Evolutionary conservation across 2,329 filamentous ascomycete species (phyloP).

Genomic region (Nothophaeocryptopus gaeumannii): DNA sequence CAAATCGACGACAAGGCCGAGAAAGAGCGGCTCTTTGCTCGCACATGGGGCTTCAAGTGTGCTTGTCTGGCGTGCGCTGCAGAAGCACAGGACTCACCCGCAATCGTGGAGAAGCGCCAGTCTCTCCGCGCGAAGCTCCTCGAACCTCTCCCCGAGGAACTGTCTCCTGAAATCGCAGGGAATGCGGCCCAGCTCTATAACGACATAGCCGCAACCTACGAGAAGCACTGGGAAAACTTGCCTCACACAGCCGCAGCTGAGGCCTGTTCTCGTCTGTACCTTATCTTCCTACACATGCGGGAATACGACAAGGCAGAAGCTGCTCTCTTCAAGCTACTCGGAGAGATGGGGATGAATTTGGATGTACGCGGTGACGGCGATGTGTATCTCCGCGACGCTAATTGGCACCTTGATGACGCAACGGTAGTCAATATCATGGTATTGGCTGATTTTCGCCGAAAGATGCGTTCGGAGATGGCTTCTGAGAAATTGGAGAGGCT

Average conservation of each 20-base stretch:
- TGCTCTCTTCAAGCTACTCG: constrained; percentile 3
- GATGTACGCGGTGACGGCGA: not conserved
- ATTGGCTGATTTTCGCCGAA: constrained; percentile 3
- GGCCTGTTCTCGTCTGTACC: constrained; percentile 7
- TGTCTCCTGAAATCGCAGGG: not conserved
- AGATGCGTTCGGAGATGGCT: not conserved
- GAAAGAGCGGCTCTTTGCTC: constrained; percentile 2
- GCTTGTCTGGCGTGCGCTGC: constrained; percentile 6
- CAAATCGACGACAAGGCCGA: constrained; percentile 2
- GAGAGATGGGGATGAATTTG: not conserved
- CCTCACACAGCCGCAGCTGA: constrained; percentile 7
- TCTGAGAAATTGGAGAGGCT: constrained; percentile 2
- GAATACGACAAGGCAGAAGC: constrained; percentile 6
- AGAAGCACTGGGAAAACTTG: not conserved
- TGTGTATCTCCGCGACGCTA: not conserved
- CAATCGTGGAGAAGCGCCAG: not conserved
- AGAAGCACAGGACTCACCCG: not conserved
- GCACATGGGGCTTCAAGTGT: constrained; percentile 12
- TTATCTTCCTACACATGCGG: constrained; percentile 4
- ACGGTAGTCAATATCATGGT: constrained; percentile 9
- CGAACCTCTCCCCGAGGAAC: not conserved
- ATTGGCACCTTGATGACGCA: not conserved
- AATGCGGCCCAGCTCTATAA: not conserved
- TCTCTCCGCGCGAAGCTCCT: not conserved
- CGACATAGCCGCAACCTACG: constrained; percentile 3